phyloP scores from a whole-genome alignment of 2,329 filamentous ascomycete species.

The Leptographium galeiforme region DNA sequence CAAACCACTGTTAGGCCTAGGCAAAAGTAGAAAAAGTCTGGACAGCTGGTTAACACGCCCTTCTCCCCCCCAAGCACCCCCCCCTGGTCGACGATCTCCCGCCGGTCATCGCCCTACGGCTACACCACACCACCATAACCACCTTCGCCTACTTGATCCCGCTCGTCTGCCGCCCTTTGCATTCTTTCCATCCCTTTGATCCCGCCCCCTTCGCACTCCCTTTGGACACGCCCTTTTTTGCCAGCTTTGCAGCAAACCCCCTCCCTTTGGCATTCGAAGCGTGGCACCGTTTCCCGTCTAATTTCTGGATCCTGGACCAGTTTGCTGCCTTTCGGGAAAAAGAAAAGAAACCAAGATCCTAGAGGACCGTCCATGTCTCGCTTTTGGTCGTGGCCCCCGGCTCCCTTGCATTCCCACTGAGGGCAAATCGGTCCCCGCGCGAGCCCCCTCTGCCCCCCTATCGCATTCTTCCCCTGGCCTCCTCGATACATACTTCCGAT shows the following conservation, averaged over 20 bases:
- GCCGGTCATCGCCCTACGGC: background rate
- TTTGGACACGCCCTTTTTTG: background rate
- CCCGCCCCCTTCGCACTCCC: background rate
- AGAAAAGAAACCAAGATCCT: too few relatives aligned
- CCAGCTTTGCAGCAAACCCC: background rate
- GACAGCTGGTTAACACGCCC: too few relatives aligned
- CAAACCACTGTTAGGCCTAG: too few relatives aligned
- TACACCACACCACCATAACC: too few relatives aligned
- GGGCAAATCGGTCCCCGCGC: background rate
- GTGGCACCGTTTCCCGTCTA: too few relatives aligned
- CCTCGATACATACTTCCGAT: background rate
- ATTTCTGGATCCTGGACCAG: background rate
- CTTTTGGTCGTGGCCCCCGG: background rate
- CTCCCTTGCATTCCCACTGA: background rate
- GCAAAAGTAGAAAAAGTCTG: too few relatives aligned
- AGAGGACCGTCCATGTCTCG: too few relatives aligned
- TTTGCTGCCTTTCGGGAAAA: too few relatives aligned
- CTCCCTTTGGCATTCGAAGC: background rate
- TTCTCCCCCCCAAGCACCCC: too few relatives aligned
- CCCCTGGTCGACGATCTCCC: slow-evolving; percentile 1
- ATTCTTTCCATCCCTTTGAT: too few relatives aligned
- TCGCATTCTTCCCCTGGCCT: background rate
- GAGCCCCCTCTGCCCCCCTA: background rate
- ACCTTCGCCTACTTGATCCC: too few relatives aligned
- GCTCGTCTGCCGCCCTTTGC: too few relatives aligned